phyloP scores from a whole-genome alignment of 2,329 filamentous ascomycete genomes.

The Botrytis pseudocinerea region DNA sequence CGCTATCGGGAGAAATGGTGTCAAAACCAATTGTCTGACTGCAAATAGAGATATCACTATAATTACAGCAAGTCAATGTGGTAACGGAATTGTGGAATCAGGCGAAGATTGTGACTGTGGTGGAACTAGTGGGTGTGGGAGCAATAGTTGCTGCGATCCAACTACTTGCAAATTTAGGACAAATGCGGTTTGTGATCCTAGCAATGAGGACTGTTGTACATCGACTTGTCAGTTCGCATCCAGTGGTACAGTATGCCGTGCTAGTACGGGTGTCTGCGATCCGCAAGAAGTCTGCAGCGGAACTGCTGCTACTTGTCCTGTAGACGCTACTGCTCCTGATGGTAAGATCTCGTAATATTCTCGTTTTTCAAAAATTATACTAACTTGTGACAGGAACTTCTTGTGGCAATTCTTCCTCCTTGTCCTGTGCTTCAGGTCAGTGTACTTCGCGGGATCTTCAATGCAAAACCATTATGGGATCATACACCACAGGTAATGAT shows the following conservation, averaged over 20 bases:
- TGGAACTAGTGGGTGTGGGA: slow-evolving; percentile 67
- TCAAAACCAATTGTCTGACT: slow-evolving; percentile 76
- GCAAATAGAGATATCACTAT: slow-evolving; percentile 82
- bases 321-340: slow-evolving; percentile 68
- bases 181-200: slow-evolving; percentile 72
- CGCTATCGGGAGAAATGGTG: slow-evolving; percentile 73
- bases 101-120: slow-evolving; percentile 98
- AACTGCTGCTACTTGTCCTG: slow-evolving; percentile 68
- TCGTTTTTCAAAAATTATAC: slow-evolving; percentile 13
- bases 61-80: slow-evolving; percentile 81
- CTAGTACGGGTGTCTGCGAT: slow-evolving; percentile 79
- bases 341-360: slow-evolving; percentile 46
- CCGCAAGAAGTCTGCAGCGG: slow-evolving; percentile 82
- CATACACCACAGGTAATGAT: slow-evolving; percentile 69
- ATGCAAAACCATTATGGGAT: slow-evolving; percentile 81
- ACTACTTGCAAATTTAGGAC: slow-evolving; percentile 81
- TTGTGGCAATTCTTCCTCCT: slow-evolving; percentile 60
- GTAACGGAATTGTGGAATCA: slow-evolving; percentile 93
- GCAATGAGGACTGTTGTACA: slow-evolving; percentile 81
- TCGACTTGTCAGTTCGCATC: slow-evolving; percentile 65
- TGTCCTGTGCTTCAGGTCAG: slow-evolving; percentile 86
- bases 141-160: slow-evolving; percentile 81
- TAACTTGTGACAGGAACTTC: slow-evolving; percentile 46
- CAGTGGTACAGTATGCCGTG: slow-evolving; percentile 73
- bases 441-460: slow-evolving; percentile 91